Evolutionary conservation across 768 basidiomycete genomes (phyloP), one percentile per base, ranked within the genome.

Genomic region (Phanerochaete carnosa): DNA sequence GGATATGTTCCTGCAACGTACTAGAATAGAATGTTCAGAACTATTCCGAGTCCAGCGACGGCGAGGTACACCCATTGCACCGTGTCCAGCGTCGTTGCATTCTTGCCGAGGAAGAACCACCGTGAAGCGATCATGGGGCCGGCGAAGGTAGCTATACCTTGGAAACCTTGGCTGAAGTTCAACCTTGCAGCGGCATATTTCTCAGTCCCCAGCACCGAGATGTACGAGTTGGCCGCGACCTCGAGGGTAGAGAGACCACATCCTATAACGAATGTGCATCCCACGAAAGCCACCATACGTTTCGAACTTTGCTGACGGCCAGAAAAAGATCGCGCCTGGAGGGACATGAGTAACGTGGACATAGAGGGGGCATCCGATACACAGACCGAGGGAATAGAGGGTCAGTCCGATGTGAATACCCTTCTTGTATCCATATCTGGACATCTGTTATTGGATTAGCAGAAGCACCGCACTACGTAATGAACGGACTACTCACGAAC

Each of bases 171-270:
- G 61, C 87, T 88, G 71, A 91, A 88, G 70, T 90, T 90, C 55
- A 92, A 79, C 29, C 90, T 80, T 66, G 87, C 85, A 15, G 88
- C 87, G 51, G 89, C 89, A 70, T 86, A 86, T 66, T 84, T 84
- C 28, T 85, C 85, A 2, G 82, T 76, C 46, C 87, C 87, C 53
- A 89, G 74, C 35, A 89, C 85, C 19, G 88, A 73, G 63, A 90
- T 87, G 73, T 91, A 90, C n/a, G 88, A 88, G 73, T 92, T 92
- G 45, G 89, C 90, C 0, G 89, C 85, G 19, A 89, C 87, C 72
- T 88, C 86, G 46, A 89, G 76, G 30, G 83, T 81, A 11, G 83
- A 77, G 7, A 91, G 79, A 43, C 90, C 90, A 63, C 85, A 87
- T 2, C 84, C 84, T 55, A 86, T 88, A 51, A 88, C 81, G 68